Base-by-base conservation (phyloP, 2,329 filamentous ascomycete species). In the Torrubiella hemipterigena region DNA sequence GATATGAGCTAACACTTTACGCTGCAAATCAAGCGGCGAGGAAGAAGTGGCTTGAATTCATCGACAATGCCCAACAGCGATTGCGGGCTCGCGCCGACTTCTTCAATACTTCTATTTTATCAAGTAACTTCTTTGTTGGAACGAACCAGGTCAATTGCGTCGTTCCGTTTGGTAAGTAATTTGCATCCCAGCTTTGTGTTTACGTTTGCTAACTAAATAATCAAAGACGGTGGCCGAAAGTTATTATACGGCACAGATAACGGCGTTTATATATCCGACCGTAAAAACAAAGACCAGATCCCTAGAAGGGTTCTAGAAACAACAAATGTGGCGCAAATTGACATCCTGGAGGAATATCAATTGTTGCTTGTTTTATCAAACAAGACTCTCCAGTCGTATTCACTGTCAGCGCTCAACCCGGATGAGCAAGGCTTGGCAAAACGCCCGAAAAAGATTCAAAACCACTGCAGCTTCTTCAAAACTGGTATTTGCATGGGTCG, bases 381-480 rank as follows among this genome's bases (percentile, higher is more conserved):
- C 59, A 95, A 94, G 60, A 89, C 86, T 1, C 69, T 96, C 8
- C 78, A 84, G 44, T 94, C 89, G 7, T 96, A 91, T 59, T 77
- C 85, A 2, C 66, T 94, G 31, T 80, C 89, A 39, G 86, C 85
- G 11, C 67, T 98, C 34, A 89, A 94, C 46, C 73, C 81, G 3
- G 81, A 81, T 40, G 87, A 96, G 48, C 79, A 78, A 31, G 72
- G 83, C 20, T 65, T 87, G 34, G 75, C 76, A 12, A 94, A 91
- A 55, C 75, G 86, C 25, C 85, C 86, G 7, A 89, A 91, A 64
- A 95, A 95, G 66, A 96, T 98, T 41, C 81, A 87, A 56, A 93
- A 83, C 46, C 87, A 95, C 58, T 93, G 89, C 56, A 95, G 89
- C 56, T 98, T 96, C 63, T 98, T 98, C 75, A 94, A 93, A 59